A percentile compares a stretch with the other conserved stretches of the same genome.
Evolutionary conservation across 352 stramenopile genomes (phyloP).

Genomic region (Detonula confervacea): DNA sequence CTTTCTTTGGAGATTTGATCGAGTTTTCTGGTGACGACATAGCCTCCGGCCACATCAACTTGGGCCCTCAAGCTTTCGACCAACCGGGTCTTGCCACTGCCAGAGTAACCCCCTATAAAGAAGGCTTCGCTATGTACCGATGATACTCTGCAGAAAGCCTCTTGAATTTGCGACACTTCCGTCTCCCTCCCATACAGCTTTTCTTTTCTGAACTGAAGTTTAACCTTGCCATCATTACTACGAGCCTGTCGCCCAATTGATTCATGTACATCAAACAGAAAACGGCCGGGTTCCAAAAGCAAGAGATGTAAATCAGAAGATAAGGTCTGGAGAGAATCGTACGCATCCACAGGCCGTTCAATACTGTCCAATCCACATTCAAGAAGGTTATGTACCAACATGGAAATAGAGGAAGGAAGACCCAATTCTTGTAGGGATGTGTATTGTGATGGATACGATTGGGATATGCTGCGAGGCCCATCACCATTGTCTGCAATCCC

Average conservation of each 20-base stretch:
- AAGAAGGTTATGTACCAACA: constrained; percentile 30
- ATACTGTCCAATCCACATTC: constrained; percentile 18
- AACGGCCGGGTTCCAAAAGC: constrained; percentile 33
- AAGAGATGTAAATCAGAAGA: constrained; percentile 37
- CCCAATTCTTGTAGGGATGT: constrained; percentile 29
- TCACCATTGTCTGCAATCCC: neutral
- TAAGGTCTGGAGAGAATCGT: constrained; percentile 11
- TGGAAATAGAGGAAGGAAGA: constrained; percentile 30
- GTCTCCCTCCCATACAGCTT: constrained; percentile 47
- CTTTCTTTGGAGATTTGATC: constrained; percentile 42
- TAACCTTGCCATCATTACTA: neutral
- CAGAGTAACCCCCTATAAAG: constrained; percentile 55
- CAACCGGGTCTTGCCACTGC: constrained; percentile 38
- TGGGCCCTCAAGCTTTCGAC: constrained; percentile 19
- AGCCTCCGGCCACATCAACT: constrained; percentile 33
- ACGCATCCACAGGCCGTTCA: neutral
- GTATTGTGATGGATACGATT: neutral
- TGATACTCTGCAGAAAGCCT: constrained; percentile 37
- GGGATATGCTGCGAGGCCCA: too few species aligned
- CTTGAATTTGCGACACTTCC: constrained; percentile 24
- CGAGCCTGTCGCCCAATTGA: neutral
- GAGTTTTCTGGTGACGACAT: constrained; percentile 39
- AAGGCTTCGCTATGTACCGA: constrained; percentile 34
- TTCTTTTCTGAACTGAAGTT: constrained; percentile 1
- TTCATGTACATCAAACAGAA: constrained; percentile 32